A percentile compares a stretch with the other conserved stretches of the same genome.
These are phyloP conservation scores for Aspergillus sp. DNA, from an alignment of 2,329 filamentous ascomycete genomes.

Conservation along the genomic window DNA sequence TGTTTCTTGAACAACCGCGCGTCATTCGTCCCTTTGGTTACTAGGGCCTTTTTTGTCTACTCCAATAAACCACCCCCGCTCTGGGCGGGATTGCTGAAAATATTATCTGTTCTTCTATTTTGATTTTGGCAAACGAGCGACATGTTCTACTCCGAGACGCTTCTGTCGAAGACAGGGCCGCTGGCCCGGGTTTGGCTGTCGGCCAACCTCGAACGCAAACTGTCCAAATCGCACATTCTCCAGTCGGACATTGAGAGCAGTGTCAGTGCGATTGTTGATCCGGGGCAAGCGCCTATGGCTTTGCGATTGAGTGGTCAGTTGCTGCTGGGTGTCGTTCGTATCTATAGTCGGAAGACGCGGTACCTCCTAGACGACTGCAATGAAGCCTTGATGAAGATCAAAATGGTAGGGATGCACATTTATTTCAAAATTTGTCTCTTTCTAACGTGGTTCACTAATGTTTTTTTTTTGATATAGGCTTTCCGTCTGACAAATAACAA, in stretches of 20 bases:
- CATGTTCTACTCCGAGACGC: constrained; percentile 97
- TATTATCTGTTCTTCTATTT: constrained; percentile 22
- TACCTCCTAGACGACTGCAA: constrained; percentile 97
- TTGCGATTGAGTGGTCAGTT: constrained; percentile 89
- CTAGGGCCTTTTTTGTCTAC: constrained; percentile 9
- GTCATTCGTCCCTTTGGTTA: constrained; percentile 20
- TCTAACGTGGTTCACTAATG: neutral
- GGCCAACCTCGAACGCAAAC: constrained; percentile 94
- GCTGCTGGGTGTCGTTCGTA: constrained; percentile 88
- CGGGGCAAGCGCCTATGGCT: constrained; percentile 88
- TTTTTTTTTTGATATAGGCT: constrained; percentile 49
- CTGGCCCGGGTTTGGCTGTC: constrained; percentile 97
- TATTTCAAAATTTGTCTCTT: neutral
- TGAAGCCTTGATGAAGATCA: constrained; percentile 94
- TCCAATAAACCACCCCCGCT: constrained; percentile 22
- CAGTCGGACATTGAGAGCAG: constrained; percentile 92
- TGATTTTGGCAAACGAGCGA: constrained; percentile 12
- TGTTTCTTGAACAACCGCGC: constrained; percentile 27
- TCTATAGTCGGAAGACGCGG: constrained; percentile 93
- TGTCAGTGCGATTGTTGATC: constrained; percentile 88
- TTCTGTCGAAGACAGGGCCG: constrained; percentile 93
- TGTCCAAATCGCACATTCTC: constrained; percentile 91
- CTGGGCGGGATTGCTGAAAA: constrained; percentile 21
- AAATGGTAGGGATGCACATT: constrained; percentile 61
- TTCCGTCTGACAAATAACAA: constrained; percentile 93